Base-by-base conservation (phyloP, 495 filamentous ascomycete species). In the Filosporella fistucella region DNA sequence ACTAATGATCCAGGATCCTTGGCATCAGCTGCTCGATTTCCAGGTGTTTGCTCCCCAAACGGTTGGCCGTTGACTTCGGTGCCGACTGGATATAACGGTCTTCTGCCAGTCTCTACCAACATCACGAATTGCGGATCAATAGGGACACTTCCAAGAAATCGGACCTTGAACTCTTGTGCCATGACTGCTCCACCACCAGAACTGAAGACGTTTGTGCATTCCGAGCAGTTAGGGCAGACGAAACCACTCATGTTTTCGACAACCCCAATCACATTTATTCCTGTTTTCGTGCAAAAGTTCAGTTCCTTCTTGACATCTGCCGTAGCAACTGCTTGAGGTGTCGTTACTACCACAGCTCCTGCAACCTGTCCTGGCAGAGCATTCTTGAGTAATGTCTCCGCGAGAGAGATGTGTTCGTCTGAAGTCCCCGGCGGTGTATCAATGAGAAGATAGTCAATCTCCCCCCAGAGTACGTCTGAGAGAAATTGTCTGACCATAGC, bases 181-280 rank as follows among this genome's bases (percentile, higher is more conserved):
- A 98, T 96, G 20, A 86, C 79, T 65, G 88, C 67, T 7, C 94
- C 93, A 7, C 93, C 93, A 14, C 93, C 94, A 42, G 81, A 88
- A 39, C 81, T 85, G 61, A 97, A 97, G 45, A 97, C 68, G 68
- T 97, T 88, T 34, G 88, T 95, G 64, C 89, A 88, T 65, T 94
- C 89, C 54, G 85, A 86, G 68, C 93, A 98, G 60, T 90, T 88
- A 26, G 91, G 91, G 66, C 93, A 98, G 45, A 95, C 85, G 66
- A 91, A 98, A 1, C 93, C 93, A 21, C 85, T 84, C 94, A 98
- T 97, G 65, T 98, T 98, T 70, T 98, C 93, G 29, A 98, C 74
- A 2, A 98, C 90, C 0, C 93, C 93, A 25, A 96, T 70, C 16
- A 95, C 80, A 11, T 77, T 68, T 32, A 98, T 81, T 16, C 81